Percentiles rank a stretch among this genome's conserved stretches.
Conservation (phyloP, 2,329 filamentous ascomycete species). For the Trichothecium roseum region DNA sequence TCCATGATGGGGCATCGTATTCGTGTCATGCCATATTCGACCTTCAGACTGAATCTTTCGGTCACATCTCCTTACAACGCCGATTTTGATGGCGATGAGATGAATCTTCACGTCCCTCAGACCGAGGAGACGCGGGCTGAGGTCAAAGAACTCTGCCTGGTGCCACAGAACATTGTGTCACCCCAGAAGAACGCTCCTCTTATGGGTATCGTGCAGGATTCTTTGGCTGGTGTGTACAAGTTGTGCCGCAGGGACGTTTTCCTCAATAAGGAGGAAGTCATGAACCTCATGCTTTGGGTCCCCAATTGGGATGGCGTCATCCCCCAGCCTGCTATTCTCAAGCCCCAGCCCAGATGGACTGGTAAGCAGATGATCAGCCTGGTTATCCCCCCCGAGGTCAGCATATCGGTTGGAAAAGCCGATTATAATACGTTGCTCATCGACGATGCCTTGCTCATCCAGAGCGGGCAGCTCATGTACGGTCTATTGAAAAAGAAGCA, state of each 20-base stretch:
- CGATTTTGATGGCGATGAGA: constrained; percentile 99
- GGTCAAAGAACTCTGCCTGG: constrained; percentile 87
- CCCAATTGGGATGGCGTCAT: constrained; percentile 96
- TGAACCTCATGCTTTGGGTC: constrained; percentile 97
- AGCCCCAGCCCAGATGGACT: constrained; percentile 88
- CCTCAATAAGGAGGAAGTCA: constrained; percentile 79
- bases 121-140: constrained; percentile 95
- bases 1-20: constrained; percentile 99
- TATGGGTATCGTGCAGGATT: constrained; percentile 99
- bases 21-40: constrained; percentile 97
- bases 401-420: constrained; percentile 58
- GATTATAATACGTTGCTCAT: constrained; percentile 51
- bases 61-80: constrained; percentile 99
- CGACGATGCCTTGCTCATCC: constrained; percentile 73
- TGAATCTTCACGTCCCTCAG: constrained; percentile 99
- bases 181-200: constrained; percentile 92
- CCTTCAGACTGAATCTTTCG: constrained; percentile 92
- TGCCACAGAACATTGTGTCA: constrained; percentile 97
- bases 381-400: constrained; percentile 80
- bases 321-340: constrained; percentile 85
- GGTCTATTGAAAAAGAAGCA: constrained; percentile 90
- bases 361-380: constrained; percentile 96
- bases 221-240: constrained; percentile 93
- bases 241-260: constrained; percentile 89
- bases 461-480: constrained; percentile 81